Base-by-base conservation (phyloP, 1,284 basidiomycete species). In the Porodaedalea pini region DNA sequence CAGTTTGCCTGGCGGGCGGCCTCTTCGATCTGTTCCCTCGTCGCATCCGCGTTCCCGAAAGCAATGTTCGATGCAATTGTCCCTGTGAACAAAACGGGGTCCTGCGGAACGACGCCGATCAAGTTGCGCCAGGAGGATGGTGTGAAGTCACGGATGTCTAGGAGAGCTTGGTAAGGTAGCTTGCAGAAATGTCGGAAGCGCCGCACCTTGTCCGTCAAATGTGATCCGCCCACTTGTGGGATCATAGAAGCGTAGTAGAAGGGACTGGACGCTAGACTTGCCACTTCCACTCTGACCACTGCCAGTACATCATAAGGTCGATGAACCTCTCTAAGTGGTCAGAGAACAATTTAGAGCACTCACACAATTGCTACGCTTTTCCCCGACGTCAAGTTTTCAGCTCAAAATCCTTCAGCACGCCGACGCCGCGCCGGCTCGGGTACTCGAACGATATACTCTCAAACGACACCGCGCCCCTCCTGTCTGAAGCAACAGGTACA, bases 11-110 rank as follows among this genome's bases (percentile, higher is more conserved):
- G 81, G 10, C 86, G 77, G 0, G 95, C 95, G 0, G 94, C 96
- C 21, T 85, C 77, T 70, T 95, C 91, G 36, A 99, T 91, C 58
- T 97, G 82, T 61, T 86, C 84, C 27, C 88, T 79, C 0, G 91
- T 90, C 0, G 85, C 91, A 15, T 78, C 70, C 3, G 81, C 76
- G 36, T 86, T 80, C 2, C 96, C 95, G 68, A 93, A 98, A 0
- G 92, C 90, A 61, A 98, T 97, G 67, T 98, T 98, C 2, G 91
- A 88, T 7, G 91, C 91, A 23, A 98, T 90, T 0, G 92, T 96
- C 2, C 94, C 94, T 7, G 87, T 89, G 68, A 91, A 91, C 31
- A 92, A 67, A 0, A 90, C 78, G 0, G 89, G 88, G 61, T 90
- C 88, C 75, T 90, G 73, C 13, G 93, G 93, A 2, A 97, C 94